Percentiles rank a stretch among this genome's conserved stretches.
phyloP scores from a whole-genome alignment of 257 asterid species.

The Petrea volubilis region DNA sequence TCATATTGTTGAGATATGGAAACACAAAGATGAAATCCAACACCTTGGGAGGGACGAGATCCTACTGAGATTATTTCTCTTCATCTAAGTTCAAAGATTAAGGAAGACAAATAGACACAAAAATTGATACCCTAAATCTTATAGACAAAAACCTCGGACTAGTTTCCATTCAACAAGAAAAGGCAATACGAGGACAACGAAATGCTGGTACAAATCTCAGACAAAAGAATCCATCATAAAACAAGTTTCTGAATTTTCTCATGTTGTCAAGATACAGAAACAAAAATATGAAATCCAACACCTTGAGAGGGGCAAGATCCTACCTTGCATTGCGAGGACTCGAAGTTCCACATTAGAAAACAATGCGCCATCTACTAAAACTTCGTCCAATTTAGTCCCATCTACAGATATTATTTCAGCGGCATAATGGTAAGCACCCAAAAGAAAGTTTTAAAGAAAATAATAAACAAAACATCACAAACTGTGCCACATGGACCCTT shows the following conservation, averaged over 20 bases:
- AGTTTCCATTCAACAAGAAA: neutral
- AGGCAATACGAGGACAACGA: neutral
- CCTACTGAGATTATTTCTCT: constrained; percentile 31
- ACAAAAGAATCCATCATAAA: neutral
- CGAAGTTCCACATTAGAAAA: constrained; percentile 68
- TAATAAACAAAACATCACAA: neutral
- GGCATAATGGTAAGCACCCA: neutral
- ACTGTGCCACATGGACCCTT: neutral
- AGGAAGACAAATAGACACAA: no score
- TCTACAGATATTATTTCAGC: constrained; percentile 32
- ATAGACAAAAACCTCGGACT: neutral
- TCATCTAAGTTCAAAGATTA: no score
- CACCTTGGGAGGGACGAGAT: neutral
- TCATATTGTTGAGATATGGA: neutral
- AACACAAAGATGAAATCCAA: neutral
- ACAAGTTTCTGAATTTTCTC: neutral
- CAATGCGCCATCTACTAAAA: constrained; percentile 49
- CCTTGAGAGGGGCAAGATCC: neutral
- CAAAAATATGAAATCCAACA: neutral
- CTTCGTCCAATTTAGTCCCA: constrained; percentile 32
- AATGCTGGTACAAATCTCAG: neutral
- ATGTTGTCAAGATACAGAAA: neutral
- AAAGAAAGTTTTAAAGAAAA: neutral
- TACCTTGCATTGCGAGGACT: constrained; percentile 69
- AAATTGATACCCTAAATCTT: no score